Base-by-base conservation (phyloP, 768 basidiomycete genomes). In the Mycena polygramma region DNA sequence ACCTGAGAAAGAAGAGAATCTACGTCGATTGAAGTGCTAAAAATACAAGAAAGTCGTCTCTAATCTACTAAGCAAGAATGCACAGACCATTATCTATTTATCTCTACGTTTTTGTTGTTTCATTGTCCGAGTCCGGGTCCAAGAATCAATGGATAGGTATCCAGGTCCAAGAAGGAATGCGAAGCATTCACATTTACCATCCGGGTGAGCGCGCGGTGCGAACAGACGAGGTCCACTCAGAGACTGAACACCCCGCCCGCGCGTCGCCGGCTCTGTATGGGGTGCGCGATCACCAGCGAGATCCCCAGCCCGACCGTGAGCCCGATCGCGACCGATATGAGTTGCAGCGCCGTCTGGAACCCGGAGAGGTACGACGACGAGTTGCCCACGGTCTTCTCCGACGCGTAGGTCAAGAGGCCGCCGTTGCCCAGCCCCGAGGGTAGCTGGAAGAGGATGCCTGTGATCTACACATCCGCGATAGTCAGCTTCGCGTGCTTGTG, bases 361-460 rank as follows among this genome's bases (percentile, higher is more conserved):
- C 91, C 92, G 22, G 88, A 87, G 30, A 89, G 76, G 78, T 94
- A 94, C 3, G 90, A 86, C 0, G 82, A 78, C 6, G 86, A 80
- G 39, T 84, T 83, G 17, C 89, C 90, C 8, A 84, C 79, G 26
- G 88, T 83, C 68, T 88, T 84, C 70, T 87, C 81, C 45, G 85
- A 85, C 14, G 89, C 91, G 75, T 91, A 94, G 69, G 87, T 89
- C 70, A 96, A 85, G 9, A 96, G 87, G 37, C 94, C 94, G 14
- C 93, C 93, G 52, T 89, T 93, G 10, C 91, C 89, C 15, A 96
- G 86, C 46, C 94, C 94, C 10, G 92, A 93, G 0, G 94, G 94
- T 1, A 96, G 86, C 80, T 96, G 95, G 82, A 95, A 93, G 19
- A 95, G 84, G 57, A 96, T 92, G 26, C 92, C 94, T 0, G 92